These are phyloP conservation scores for Xylaria sp. DNA, from an alignment of 2,329 filamentous ascomycete species.

Conservation along the genomic window DNA sequence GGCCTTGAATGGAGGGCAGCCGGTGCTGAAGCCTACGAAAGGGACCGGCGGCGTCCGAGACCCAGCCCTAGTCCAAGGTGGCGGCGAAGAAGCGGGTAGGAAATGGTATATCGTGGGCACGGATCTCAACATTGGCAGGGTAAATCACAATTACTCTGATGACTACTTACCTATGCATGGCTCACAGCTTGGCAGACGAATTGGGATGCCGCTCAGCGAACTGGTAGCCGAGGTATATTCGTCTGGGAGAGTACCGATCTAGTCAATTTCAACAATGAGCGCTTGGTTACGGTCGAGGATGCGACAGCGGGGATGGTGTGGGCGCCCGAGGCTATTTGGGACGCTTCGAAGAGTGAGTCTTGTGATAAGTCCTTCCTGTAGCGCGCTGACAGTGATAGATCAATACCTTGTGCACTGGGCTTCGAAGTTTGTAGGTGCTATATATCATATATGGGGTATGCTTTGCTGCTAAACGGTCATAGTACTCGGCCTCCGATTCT, in stretches of 20 bases:
- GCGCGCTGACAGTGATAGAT: conserved; percentile 40
- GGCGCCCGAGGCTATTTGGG: conserved; percentile 67
- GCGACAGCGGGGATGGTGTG: conserved; percentile 68
- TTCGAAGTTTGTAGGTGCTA: conserved; percentile 56
- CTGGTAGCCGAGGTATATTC: conserved; percentile 63
- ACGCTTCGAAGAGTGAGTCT: conserved; percentile 54
- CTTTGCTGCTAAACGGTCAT: conserved; percentile 18
- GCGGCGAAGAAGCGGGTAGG: conserved; percentile 57
- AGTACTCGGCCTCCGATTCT: conserved; percentile 61
- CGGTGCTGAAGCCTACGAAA: conserved; percentile 61
- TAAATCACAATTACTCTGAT: conserved; percentile 31
- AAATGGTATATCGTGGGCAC: conserved; percentile 69
- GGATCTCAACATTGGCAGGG: conserved; percentile 63
- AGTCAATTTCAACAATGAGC: conserved; percentile 60
- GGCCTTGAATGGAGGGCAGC: conserved; percentile 60
- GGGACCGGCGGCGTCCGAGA: conserved; percentile 65
- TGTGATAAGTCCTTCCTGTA: not conserved
- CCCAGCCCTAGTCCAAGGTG: conserved; percentile 60
- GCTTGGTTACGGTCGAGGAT: conserved; percentile 63
- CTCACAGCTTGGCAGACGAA: conserved; percentile 53
- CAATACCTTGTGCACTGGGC: conserved; percentile 62
- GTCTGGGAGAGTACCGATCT: conserved; percentile 66
- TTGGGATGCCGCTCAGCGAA: conserved; percentile 64
- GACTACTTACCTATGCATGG: not conserved
- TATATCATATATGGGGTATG: not conserved